Conservation (phyloP, 306 rosid genomes). For the Quercus berberidifolia region DNA sequence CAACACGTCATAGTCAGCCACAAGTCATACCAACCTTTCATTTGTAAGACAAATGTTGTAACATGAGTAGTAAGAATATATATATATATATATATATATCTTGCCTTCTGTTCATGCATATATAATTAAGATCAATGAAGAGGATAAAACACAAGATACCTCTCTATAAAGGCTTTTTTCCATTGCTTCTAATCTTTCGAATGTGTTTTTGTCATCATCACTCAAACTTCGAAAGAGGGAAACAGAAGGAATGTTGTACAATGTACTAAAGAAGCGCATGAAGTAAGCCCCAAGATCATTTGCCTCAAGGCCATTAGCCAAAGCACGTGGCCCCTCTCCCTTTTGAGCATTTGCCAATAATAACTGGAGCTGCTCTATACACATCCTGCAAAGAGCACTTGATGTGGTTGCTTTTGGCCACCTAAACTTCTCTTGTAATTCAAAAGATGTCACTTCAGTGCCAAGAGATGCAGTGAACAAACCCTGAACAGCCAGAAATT, state of each 20-base stretch:
- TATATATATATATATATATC: no score
- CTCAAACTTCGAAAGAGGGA: slow-evolving; percentile 71
- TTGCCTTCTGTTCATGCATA: not conserved
- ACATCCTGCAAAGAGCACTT: slow-evolving; percentile 77
- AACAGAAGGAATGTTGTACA: slow-evolving; percentile 84
- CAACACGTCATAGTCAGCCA: not conserved
- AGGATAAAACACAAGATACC: slow-evolving; percentile 36
- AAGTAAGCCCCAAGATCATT: slow-evolving; percentile 83
- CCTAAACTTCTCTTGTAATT: slow-evolving; percentile 79
- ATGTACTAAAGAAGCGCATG: slow-evolving; percentile 80
- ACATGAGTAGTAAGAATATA: not conserved
- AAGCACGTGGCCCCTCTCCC: slow-evolving; percentile 57
- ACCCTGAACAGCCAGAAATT: slow-evolving; percentile 93
- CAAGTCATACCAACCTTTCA: not conserved
- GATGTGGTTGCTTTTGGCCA: slow-evolving; percentile 94
- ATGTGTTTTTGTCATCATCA: slow-evolving; percentile 59
- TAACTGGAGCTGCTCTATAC: slow-evolving; percentile 87
- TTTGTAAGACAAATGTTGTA: not conserved
- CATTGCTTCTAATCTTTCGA: slow-evolving; percentile 62
- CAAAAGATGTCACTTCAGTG: slow-evolving; percentile 88
- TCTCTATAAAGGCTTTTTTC: slow-evolving; percentile 60
- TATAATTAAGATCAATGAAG: not conserved
- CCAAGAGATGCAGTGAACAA: slow-evolving; percentile 91
- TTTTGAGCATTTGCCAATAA: slow-evolving; percentile 76
- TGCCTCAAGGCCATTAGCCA: slow-evolving; percentile 46